Evolutionary conservation across 495 filamentous ascomycete species (phyloP), one percentile per base, ranked within the genome.

Genomic region (Lentithecium fluviatile): DNA sequence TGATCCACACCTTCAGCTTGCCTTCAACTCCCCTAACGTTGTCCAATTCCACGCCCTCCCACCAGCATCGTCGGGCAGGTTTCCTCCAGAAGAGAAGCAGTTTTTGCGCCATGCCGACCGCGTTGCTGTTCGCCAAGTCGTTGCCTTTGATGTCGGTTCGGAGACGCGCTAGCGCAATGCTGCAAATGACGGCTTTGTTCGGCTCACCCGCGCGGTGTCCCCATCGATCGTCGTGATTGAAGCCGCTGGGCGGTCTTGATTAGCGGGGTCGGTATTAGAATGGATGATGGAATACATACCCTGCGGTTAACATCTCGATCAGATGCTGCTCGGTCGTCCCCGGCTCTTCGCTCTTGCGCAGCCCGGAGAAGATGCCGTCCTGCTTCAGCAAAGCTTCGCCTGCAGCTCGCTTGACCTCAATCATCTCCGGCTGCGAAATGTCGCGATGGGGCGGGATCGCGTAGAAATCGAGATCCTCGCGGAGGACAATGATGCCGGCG

Each of bases 271-370:
- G 13, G 38, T 12, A 40, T 54, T 20, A 15, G 0, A 20, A 37
- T 45, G 29, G 25, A 26, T 36, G 32, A 42, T 32, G 32, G 8
- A 25, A 43, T n/a, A 58, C 84, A 74, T 78, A 97, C 93, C 93
- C 94, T 68, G 94, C 94, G 21, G 94, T 99, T 77, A 99, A 74
- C 94, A 99, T 99, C 78, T 99, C 94, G 70, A 99, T 97, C 47
- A 99, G 77, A 77, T 99, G 94, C 72, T 96, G 95, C 73, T 99
- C 94, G 0, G 94, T 99, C 23, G 94, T 97, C 7, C 94, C 94
- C 15, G 88, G 82, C 75, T 97, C 94, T 63, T 97, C 94, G 69
- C 95, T 97, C 73, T 91, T 90, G 71, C 91, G 86, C 46, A 99
- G 73, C 0, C 94, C 94, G 8, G 89, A 95, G 71, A 99, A 99